Percentiles rank a stretch among this genome's conserved stretches.
Evolutionary conservation across 371 early-diverging fungal species (phyloP).

Genomic region (Mortierella sp.): DNA sequence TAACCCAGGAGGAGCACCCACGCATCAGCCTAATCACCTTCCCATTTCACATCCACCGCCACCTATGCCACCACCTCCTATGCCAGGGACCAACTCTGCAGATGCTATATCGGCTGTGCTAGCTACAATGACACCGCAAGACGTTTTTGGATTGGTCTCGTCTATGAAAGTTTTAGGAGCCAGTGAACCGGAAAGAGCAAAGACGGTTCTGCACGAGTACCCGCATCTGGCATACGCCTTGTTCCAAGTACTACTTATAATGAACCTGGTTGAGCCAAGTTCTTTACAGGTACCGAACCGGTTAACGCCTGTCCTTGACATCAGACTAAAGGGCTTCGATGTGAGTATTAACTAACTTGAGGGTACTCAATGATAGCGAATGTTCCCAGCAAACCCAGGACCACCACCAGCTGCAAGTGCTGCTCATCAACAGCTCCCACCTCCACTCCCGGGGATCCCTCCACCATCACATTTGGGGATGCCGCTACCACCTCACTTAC

Average conservation of each 20-base stretch:
- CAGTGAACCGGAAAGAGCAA: slow-evolving; percentile 75
- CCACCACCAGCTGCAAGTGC: slow-evolving; percentile 40
- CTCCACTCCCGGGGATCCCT: slow-evolving; percentile 22
- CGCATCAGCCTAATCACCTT: slow-evolving; percentile 27
- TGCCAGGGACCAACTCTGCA: slow-evolving; percentile 53
- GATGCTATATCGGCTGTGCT: slow-evolving; percentile 73
- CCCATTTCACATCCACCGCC: slow-evolving; percentile 24
- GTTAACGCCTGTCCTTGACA: too few species aligned
- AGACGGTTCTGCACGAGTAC: slow-evolving; percentile 74
- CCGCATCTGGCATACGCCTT: slow-evolving; percentile 90
- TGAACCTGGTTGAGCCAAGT: slow-evolving; percentile 85
- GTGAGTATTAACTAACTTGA: too few species aligned
- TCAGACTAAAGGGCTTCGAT: too few species aligned
- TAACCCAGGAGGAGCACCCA: slow-evolving; percentile 23
- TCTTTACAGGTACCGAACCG: slow-evolving; percentile 69
- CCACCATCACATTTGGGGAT: slow-evolving; percentile 41
- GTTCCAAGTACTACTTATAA: slow-evolving; percentile 85
- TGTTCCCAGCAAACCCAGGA: slow-evolving; percentile 52
- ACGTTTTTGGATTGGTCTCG: slow-evolving; percentile 77
- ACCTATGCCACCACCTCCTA: slow-evolving; percentile 32
- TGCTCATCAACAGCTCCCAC: slow-evolving; percentile 34
- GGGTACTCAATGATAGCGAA: slow-evolving; percentile 14
- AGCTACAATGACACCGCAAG: slow-evolving; percentile 74
- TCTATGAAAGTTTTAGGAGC: slow-evolving; percentile 80
- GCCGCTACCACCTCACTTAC: slow-evolving; percentile 43